Percentiles rank a stretch among this genome's conserved stretches.
phyloP scores from a whole-genome alignment of 1,139 yeast genomes.

The Debaryomyces sp. region DNA sequence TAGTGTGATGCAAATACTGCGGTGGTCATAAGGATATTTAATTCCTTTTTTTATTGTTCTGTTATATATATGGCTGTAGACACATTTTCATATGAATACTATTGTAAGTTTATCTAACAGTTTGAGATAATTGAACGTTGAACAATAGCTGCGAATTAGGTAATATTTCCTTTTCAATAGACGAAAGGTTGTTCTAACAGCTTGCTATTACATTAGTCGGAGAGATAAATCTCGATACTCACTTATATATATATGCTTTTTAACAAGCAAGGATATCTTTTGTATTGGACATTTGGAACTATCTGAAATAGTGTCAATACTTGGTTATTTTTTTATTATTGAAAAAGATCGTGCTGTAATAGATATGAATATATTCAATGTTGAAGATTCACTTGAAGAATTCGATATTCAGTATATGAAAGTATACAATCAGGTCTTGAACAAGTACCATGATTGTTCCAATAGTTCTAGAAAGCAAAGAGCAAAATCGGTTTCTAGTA shows the following conservation, averaged over 20 bases:
- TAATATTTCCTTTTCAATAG: slow-evolving; percentile 2
- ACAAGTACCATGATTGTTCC: background rate
- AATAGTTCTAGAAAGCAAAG: background rate
- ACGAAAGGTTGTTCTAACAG: background rate
- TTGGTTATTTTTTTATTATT: background rate
- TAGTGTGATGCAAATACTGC: background rate
- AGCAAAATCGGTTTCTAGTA: slow-evolving; percentile 8
- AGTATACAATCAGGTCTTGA: slow-evolving; percentile 20
- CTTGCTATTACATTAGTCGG: background rate
- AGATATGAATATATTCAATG: slow-evolving; percentile 11
- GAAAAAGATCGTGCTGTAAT: background rate
- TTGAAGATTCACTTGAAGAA: slow-evolving; percentile 26
- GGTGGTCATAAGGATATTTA: slow-evolving; percentile 1
- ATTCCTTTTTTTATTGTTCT: slow-evolving; percentile 2
- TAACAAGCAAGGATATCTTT: background rate
- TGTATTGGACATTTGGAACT: background rate
- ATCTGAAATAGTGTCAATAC: background rate
- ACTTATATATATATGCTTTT: background rate
- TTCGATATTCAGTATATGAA: slow-evolving; percentile 22
- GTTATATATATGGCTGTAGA: background rate
- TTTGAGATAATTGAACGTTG: background rate
- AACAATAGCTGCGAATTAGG: slow-evolving; percentile 4
- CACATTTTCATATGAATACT: background rate
- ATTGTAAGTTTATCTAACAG: background rate
- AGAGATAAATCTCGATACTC: background rate